phyloP scores from a whole-genome alignment of 2,329 filamentous ascomycete species.

The Phaeophleospora eucalypticola region DNA sequence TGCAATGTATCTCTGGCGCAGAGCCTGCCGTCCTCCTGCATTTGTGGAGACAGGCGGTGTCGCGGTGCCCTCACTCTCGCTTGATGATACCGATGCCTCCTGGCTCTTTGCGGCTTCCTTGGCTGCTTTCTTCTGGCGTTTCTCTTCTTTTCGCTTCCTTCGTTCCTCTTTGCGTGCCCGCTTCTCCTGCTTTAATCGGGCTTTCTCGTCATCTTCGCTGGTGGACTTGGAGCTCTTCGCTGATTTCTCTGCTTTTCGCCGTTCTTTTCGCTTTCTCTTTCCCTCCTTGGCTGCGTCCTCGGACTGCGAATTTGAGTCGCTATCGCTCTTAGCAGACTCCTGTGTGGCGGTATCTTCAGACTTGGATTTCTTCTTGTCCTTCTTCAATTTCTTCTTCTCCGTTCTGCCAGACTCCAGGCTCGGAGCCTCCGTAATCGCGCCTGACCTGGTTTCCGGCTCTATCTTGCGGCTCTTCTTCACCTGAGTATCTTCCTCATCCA shows the following conservation, averaged over 20 bases:
- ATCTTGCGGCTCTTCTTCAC: slow-evolving; percentile 1
- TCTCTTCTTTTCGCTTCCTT: slow-evolving; percentile 49
- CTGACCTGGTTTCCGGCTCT: not conserved
- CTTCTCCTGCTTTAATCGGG: slow-evolving; percentile 44
- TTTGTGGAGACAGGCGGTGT: slow-evolving; percentile 28
- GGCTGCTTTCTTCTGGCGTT: slow-evolving; percentile 43
- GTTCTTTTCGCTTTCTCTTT: slow-evolving; percentile 35
- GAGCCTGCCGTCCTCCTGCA: slow-evolving; percentile 56
- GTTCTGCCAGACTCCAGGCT: too few species aligned
- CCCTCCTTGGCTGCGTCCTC: slow-evolving; percentile 37
- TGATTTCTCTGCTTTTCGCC: slow-evolving; percentile 15
- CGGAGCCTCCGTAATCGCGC: not conserved
- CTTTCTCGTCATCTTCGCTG: slow-evolving; percentile 24
- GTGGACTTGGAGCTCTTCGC: slow-evolving; percentile 15
- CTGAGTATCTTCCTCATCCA: slow-evolving; percentile 24
- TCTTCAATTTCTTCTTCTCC: slow-evolving; percentile 4
- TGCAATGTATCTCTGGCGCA: slow-evolving; percentile 77
- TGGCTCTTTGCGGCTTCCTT: slow-evolving; percentile 41
- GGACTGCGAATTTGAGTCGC: slow-evolving; percentile 10
- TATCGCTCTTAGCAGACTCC: slow-evolving; percentile 3
- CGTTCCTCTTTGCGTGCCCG: slow-evolving; percentile 43
- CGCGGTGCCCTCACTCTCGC: slow-evolving; percentile 27
- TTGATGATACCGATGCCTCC: slow-evolving; percentile 23
- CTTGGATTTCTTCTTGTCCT: slow-evolving; percentile 6
- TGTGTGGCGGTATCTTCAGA: not conserved